Base-by-base conservation (phyloP, 345 rosid genomes). In the Capsella bursapastoris region DNA sequence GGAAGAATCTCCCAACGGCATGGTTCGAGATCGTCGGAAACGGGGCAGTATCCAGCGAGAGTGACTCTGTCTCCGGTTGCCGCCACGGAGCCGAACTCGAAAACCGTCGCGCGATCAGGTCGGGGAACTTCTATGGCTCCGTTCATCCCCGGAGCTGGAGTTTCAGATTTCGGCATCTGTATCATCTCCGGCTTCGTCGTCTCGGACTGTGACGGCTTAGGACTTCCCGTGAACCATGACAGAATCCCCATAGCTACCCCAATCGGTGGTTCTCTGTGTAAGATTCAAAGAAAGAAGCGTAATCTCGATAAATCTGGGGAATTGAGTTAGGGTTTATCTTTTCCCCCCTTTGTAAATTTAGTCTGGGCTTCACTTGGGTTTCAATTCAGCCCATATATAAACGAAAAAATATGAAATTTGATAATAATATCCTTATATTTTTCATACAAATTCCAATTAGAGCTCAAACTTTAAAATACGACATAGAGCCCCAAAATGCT, bases 1-100 rank as follows among this genome's bases (percentile, higher is more conserved):
- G 97, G 93, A 7, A 87, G 71, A 82, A 94, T 84, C 70, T 86
- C 90, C 98, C 97, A 91, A 40, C 91, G 93, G 81, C 97, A 94
- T 31, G 97, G 98, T 70, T 91, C 95, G 70, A 94, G 93, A 22
- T 94, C 92, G 25, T 94, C 95, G 57, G 98, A 91, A 5, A 91
- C 96, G 7, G 98, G 96, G 52, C 96, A 94, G 79, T 78, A 94
- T 0, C 98, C 98, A 6, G 96, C 91, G 27, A 94, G 84, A 37
- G 97, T 94, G n/a, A 89, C 92, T 83, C 85, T 86, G 71, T 91
- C 96, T 38, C 85, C 78, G 1, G 97, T 73, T 6, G 88, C 88
- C 1, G 88, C 87, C 2, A 88, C 84, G 43, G 97, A 86, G 1
- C 98, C 98, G 75, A 94, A 94, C 80, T 94, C 97, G 81, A 91